Evolutionary conservation across 352 stramenopile species (phyloP).

Genomic region (Globisporangium yorkense): DNA sequence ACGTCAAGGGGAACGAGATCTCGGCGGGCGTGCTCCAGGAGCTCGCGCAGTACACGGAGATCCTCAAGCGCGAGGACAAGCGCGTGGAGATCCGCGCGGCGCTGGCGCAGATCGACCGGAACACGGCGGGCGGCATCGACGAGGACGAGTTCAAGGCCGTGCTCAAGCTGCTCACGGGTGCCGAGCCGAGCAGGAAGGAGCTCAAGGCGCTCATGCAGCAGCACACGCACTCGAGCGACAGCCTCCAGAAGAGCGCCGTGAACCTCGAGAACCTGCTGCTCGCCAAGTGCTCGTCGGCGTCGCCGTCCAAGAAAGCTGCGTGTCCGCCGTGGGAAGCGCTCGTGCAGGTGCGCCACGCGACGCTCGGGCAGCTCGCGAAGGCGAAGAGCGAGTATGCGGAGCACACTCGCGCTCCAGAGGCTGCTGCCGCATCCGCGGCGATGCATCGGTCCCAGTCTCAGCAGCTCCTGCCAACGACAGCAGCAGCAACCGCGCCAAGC

Average conservation of each 20-base stretch:
- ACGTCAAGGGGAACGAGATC: slow-evolving; percentile 78
- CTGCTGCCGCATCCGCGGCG: neutral
- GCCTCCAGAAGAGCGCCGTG: slow-evolving; percentile 44
- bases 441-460: slow-evolving; percentile 8
- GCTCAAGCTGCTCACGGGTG: slow-evolving; percentile 68
- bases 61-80: slow-evolving; percentile 73
- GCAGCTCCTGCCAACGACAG: neutral
- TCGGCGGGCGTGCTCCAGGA: slow-evolving; percentile 52
- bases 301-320: slow-evolving; percentile 62
- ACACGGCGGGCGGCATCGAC: slow-evolving; percentile 45
- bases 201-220: slow-evolving; percentile 59
- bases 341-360: slow-evolving; percentile 68
- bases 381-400: slow-evolving; percentile 6
- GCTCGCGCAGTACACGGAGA: slow-evolving; percentile 66
- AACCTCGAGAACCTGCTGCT: slow-evolving; percentile 73
- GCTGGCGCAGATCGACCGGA: slow-evolving; percentile 67
- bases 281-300: slow-evolving; percentile 50
- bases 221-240: slow-evolving; percentile 39
- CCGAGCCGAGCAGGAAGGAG: slow-evolving; percentile 75
- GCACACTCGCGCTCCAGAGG: neutral
- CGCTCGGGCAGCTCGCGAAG: slow-evolving; percentile 16
- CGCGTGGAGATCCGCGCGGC: slow-evolving; percentile 68
- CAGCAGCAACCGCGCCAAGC: neutral
- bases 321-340: slow-evolving; percentile 68
- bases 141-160: slow-evolving; percentile 75